Evolutionary conservation across 306 rosid species (phyloP).

Genomic region (Amphicarpaea edgeworthii): DNA sequence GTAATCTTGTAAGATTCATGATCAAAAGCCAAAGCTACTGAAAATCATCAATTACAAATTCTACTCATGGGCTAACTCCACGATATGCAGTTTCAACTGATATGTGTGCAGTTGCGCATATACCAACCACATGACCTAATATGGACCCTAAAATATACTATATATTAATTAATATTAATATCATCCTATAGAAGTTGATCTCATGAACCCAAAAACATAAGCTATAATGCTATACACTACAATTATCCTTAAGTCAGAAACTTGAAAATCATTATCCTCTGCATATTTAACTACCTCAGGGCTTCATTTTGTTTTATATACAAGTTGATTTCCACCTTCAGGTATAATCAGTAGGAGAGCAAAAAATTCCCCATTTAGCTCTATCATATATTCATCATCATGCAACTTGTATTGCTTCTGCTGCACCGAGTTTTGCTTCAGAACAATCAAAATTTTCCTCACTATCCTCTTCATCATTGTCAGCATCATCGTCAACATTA

Average conservation of each 20-base stretch:
- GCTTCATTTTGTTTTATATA: slow-evolving; percentile 56
- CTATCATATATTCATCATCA: slow-evolving; percentile 42
- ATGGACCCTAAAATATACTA: slow-evolving; percentile 36
- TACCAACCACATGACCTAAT: slow-evolving; percentile 35
- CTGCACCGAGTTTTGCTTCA: slow-evolving; percentile 50
- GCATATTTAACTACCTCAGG: slow-evolving; percentile 46
- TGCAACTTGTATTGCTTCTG: slow-evolving; percentile 46
- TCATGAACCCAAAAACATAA: slow-evolving; percentile 37
- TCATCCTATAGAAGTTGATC: slow-evolving; percentile 46
- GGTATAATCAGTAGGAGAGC: slow-evolving; percentile 45
- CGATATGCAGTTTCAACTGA: slow-evolving; percentile 37
- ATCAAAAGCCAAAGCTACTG: slow-evolving; percentile 41
- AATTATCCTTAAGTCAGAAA: slow-evolving; percentile 49
- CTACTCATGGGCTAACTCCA: slow-evolving; percentile 30
- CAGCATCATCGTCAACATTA: slow-evolving; percentile 1
- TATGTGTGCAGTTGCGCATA: slow-evolving; percentile 47
- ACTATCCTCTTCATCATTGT: slow-evolving; percentile 34
- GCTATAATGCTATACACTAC: slow-evolving; percentile 58
- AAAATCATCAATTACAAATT: slow-evolving; percentile 38
- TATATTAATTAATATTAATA: too few species aligned
- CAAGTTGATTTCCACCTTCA: slow-evolving; percentile 54
- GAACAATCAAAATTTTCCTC: slow-evolving; percentile 50
- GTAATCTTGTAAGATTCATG: slow-evolving; percentile 34
- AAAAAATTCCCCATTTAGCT: slow-evolving; percentile 34
- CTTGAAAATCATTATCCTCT: slow-evolving; percentile 41